phyloP scores from a whole-genome alignment of 1,284 basidiomycete species.

The Ceratobasidium sp. region DNA sequence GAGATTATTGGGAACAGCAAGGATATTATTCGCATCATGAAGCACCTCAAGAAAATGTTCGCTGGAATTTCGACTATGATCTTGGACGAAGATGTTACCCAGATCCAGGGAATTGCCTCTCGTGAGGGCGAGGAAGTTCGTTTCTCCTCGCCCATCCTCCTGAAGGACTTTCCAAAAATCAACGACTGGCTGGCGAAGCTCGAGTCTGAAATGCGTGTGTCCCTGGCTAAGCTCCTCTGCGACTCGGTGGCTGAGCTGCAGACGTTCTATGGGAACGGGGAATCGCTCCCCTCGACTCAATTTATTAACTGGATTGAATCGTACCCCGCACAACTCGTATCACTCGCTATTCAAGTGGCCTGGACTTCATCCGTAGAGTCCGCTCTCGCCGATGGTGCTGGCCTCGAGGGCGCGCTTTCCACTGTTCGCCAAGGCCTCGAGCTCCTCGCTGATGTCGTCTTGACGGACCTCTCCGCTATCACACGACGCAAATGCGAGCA shows the following conservation, averaged over 20 bases:
- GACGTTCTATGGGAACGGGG: slow-evolving; percentile 75
- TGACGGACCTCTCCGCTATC: slow-evolving; percentile 85
- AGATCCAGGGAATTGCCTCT: slow-evolving; percentile 90
- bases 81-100: slow-evolving; percentile 87
- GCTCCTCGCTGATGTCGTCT: slow-evolving; percentile 92
- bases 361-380: slow-evolving; percentile 90
- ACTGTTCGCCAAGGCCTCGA: slow-evolving; percentile 86
- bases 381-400: slow-evolving; percentile 64
- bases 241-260: slow-evolving; percentile 81
- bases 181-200: slow-evolving; percentile 97
- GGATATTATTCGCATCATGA: slow-evolving; percentile 96
- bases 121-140: slow-evolving; percentile 92
- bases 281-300: slow-evolving; percentile 62
- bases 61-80: slow-evolving; percentile 91
- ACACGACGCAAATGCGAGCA: slow-evolving; percentile 98
- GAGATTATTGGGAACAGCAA: slow-evolving; percentile 99
- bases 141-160: slow-evolving; percentile 81
- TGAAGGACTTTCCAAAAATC: slow-evolving; percentile 95
- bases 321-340: slow-evolving; percentile 95
- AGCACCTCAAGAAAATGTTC: slow-evolving; percentile 99
- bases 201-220: slow-evolving; percentile 93
- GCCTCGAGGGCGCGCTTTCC: slow-evolving; percentile 72
- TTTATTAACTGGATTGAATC: slow-evolving; percentile 91
- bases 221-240: slow-evolving; percentile 82
- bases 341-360: slow-evolving; percentile 89